phyloP scores from a whole-genome alignment of 2,329 filamentous ascomycete species.

The Annulohypoxylon truncatum region DNA sequence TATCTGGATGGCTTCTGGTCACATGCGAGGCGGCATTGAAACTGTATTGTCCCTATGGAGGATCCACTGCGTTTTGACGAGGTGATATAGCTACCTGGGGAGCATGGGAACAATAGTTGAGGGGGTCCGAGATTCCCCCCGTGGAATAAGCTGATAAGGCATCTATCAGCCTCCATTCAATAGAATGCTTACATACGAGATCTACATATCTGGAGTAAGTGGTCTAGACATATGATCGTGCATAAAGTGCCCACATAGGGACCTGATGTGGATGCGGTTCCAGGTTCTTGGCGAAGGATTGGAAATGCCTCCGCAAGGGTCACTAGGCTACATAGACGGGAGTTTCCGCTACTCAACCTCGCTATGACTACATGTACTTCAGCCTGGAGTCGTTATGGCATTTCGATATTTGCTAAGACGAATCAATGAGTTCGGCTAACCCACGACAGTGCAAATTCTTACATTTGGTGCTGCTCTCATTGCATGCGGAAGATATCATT shows the following conservation, averaged over 20 bases:
- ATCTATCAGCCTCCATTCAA: background rate
- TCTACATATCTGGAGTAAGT: background rate
- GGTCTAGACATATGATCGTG: background rate
- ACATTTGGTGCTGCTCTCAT: background rate
- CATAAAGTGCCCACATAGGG: background rate
- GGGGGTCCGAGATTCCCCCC: background rate
- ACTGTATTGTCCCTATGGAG: background rate
- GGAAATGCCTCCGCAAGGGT: background rate
- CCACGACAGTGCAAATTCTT: background rate
- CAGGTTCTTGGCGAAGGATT: constrained; percentile 8
- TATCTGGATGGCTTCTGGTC: background rate
- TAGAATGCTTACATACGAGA: too few relatives aligned
- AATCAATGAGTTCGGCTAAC: background rate
- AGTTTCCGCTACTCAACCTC: background rate
- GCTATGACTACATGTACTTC: too few relatives aligned
- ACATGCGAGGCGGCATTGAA: background rate
- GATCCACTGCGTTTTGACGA: background rate
- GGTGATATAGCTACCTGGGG: background rate
- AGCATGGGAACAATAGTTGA: background rate
- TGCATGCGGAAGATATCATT: too few relatives aligned
- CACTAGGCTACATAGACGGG: background rate
- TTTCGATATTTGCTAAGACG: background rate
- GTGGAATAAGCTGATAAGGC: too few relatives aligned
- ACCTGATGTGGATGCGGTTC: background rate
- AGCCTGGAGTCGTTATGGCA: background rate